Conservation (phyloP, 2,329 filamentous ascomycete genomes). For the Diplodia sapinea region DNA sequence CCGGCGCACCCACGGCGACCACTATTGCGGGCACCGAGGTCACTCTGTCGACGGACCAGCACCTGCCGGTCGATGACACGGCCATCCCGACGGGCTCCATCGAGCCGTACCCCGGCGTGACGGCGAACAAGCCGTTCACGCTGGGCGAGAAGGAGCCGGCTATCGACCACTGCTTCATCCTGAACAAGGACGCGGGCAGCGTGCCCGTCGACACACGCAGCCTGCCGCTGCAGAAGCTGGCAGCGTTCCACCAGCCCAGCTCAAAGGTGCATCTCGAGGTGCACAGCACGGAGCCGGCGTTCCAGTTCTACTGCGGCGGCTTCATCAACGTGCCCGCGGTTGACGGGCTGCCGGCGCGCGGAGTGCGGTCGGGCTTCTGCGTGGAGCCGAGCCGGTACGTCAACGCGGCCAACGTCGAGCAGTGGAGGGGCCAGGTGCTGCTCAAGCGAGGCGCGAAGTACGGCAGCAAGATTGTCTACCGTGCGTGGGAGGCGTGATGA, state of each 20-base stretch:
- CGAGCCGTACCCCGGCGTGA: conserved; percentile 67
- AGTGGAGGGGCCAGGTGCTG: conserved; percentile 78
- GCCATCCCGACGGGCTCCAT: conserved; percentile 77
- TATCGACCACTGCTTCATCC: conserved; percentile 90
- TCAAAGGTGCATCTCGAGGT: conserved; percentile 84
- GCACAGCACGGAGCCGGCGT: conserved; percentile 88
- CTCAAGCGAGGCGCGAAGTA: conserved; percentile 86
- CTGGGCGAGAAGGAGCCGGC: conserved; percentile 74
- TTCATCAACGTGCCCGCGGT: conserved; percentile 76
- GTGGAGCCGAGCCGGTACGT: conserved; percentile 91
- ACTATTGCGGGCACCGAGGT: conserved; percentile 68
- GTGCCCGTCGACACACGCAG: conserved; percentile 59
- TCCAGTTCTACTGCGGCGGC: conserved; percentile 95
- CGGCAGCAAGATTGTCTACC: conserved; percentile 81
- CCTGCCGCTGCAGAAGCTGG: conserved; percentile 68
- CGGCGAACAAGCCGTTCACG: conserved; percentile 70
- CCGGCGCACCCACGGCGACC: conserved; percentile 54
- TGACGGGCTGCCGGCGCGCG: conserved; percentile 65
- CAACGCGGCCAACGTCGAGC: conserved; percentile 81
- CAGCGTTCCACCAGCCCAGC: conserved; percentile 74
- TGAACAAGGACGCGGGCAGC: conserved; percentile 61
- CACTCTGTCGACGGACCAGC: conserved; percentile 63
- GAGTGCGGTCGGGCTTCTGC: conserved; percentile 78
- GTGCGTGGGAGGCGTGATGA: conserved; percentile 70
- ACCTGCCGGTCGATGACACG: conserved; percentile 74